These are phyloP conservation scores for Leccinum pellstonianum DNA, from an alignment of 768 basidiomycete species.

Conservation along the genomic window DNA sequence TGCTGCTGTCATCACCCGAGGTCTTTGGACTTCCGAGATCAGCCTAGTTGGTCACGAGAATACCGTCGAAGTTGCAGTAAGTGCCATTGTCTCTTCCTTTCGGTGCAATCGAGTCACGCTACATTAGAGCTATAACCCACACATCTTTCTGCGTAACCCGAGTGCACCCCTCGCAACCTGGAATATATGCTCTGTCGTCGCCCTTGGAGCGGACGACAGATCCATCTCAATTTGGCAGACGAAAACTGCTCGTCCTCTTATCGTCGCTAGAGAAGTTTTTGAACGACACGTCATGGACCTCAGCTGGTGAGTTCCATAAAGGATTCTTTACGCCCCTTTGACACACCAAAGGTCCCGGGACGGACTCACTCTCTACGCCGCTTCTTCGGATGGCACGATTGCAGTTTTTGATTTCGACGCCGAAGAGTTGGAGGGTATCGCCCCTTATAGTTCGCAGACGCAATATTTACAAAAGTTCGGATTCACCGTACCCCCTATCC, in stretches of 20 bases:
- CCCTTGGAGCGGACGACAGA: constrained; percentile 90
- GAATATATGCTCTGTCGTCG: constrained; percentile 90
- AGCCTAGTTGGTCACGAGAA: constrained; percentile 97
- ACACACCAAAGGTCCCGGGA: constrained; percentile 74
- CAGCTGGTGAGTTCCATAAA: constrained; percentile 67
- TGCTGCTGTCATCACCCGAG: constrained; percentile 90
- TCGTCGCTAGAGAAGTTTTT: constrained; percentile 92
- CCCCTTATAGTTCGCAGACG: constrained; percentile 68
- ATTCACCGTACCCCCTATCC: constrained; percentile 64
- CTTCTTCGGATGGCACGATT: constrained; percentile 94
- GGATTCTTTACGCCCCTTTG: not conserved
- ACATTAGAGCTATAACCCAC: constrained; percentile 75
- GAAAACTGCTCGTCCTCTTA: constrained; percentile 83
- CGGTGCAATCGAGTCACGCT: constrained; percentile 5
- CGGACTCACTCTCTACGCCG: constrained; percentile 88
- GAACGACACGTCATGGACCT: constrained; percentile 94
- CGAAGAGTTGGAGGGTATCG: constrained; percentile 79
- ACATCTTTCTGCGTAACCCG: constrained; percentile 84
- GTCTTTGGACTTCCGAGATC: constrained; percentile 87
- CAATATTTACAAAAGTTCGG: constrained; percentile 82
- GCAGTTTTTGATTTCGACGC: constrained; percentile 83
- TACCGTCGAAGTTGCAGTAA: constrained; percentile 91
- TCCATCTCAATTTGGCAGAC: constrained; percentile 97
- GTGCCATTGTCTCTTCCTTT: constrained; percentile 25
- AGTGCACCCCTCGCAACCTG: constrained; percentile 64